Evolutionary conservation across 768 basidiomycete genomes (phyloP).

Genomic region (Auricularia cornea): DNA sequence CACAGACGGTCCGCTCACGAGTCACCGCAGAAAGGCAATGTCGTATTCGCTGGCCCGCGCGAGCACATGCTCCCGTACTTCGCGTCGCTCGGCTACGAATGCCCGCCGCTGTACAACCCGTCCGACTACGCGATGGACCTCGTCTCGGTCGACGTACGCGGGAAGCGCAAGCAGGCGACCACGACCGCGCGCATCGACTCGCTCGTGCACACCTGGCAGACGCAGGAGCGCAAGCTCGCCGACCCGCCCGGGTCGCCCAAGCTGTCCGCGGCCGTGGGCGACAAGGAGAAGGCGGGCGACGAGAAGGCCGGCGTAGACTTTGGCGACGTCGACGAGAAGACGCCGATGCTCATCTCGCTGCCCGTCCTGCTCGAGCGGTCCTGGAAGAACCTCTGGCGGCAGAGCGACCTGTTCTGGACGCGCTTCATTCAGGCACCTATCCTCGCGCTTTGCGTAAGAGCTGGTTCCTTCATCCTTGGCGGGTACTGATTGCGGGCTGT

Average conservation of each 20-base stretch:
- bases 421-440: conserved; percentile 14
- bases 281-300: conserved; percentile 8
- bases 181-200: conserved; percentile 1
- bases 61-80: conserved; percentile 26
- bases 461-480: conserved; percentile 16
- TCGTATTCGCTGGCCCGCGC: conserved; percentile 18
- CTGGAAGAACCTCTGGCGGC: conserved; percentile 31
- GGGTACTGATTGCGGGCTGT: background rate
- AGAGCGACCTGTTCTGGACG: conserved; percentile 23
- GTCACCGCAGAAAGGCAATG: conserved; percentile 11
- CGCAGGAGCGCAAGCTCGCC: conserved; percentile 8
- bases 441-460: conserved; percentile 13
- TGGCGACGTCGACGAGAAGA: conserved; percentile 12
- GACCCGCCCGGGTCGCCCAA: background rate
- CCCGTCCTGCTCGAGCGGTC: conserved; percentile 31
- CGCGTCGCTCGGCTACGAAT: conserved; percentile 24
- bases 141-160: conserved; percentile 15
- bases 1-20: too few relatives aligned
- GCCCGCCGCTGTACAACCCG: conserved; percentile 31
- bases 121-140: conserved; percentile 33
- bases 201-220: conserved; percentile 5
- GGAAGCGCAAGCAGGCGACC: conserved; percentile 4
- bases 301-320: background rate
- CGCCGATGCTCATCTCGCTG: conserved; percentile 26
- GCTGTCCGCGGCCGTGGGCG: background rate